phyloP scores from a whole-genome alignment of 306 rosid genomes.

The Herpetospermum pedunculosum region DNA sequence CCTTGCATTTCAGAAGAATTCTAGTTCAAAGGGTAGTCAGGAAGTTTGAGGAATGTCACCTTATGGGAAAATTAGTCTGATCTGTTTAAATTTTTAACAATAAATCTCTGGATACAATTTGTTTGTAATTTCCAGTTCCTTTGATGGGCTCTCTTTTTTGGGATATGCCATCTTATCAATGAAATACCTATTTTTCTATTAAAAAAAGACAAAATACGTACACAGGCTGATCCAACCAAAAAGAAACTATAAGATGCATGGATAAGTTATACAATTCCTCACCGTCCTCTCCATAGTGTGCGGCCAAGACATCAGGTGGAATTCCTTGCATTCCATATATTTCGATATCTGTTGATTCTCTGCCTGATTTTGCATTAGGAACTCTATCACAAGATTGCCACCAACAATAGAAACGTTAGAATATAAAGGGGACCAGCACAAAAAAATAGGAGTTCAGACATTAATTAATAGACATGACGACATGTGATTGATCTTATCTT shows the following conservation, averaged over 20 bases:
- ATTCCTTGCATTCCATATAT: slow-evolving; percentile 99
- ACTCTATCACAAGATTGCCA: slow-evolving; percentile 38
- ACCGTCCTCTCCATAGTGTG: slow-evolving; percentile 98
- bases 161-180: neutral
- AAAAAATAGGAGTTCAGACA: neutral
- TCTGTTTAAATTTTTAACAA: too few species aligned
- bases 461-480: neutral
- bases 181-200: neutral
- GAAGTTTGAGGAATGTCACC: neutral
- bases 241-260: neutral
- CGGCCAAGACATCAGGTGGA: slow-evolving; percentile 79
- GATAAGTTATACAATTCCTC: neutral
- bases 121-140: neutral
- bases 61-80: too few species aligned
- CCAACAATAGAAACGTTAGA: neutral
- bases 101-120: too few species aligned
- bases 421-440: neutral
- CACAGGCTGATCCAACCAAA: neutral
- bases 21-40: neutral
- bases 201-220: neutral
- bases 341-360: slow-evolving; percentile 89
- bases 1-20: neutral
- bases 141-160: neutral
- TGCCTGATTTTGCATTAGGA: slow-evolving; percentile 87
- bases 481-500: neutral